Conservation (phyloP, 495 filamentous ascomycete genomes). For the Daldinia childiae region DNA sequence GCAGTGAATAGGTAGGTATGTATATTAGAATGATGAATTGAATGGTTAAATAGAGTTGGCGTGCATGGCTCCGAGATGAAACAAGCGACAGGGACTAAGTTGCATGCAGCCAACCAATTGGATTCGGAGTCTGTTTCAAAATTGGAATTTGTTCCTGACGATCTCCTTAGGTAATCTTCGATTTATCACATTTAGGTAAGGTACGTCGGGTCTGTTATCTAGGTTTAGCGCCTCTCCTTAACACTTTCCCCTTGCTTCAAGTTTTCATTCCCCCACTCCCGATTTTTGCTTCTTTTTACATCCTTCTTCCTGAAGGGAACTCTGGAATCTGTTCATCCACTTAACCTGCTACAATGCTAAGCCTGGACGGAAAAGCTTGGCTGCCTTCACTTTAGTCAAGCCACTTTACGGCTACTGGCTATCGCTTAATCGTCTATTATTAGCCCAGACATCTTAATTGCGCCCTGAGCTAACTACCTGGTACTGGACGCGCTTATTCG, state of each 20-base stretch:
- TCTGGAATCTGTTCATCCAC: slow-evolving; percentile 6
- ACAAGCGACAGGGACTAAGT: slow-evolving; percentile 23
- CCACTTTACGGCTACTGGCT: slow-evolving; percentile 20
- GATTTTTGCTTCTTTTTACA: slow-evolving; percentile 15
- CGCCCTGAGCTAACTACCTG: slow-evolving; percentile 8
- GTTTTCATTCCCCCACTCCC: slow-evolving; percentile 3
- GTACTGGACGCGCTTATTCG: slow-evolving; percentile 14
- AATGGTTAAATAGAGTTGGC: slow-evolving; percentile 35
- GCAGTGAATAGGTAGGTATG: not conserved
- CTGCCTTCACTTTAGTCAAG: slow-evolving; percentile 13
- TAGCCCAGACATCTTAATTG: slow-evolving; percentile 4
- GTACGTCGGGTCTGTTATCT: not conserved
- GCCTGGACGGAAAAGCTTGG: slow-evolving; percentile 19
- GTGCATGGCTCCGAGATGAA: slow-evolving; percentile 38
- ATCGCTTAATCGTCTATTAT: slow-evolving; percentile 25
- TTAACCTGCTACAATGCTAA: slow-evolving; percentile 24
- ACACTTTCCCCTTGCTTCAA: slow-evolving; percentile 24
- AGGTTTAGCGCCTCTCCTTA: slow-evolving; percentile 35
- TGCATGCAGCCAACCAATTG: slow-evolving; percentile 21
- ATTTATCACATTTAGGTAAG: not conserved
- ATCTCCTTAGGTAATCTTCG: slow-evolving; percentile 22
- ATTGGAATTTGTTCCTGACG: slow-evolving; percentile 35
- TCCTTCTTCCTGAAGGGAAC: slow-evolving; percentile 1
- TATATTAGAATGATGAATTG: slow-evolving; percentile 11
- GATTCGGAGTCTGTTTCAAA: slow-evolving; percentile 1